Evolutionary conservation across 805 yeast genomes (phyloP), one percentile per base, ranked within the genome.

Genomic region (Ogataea polymorpha): DNA sequence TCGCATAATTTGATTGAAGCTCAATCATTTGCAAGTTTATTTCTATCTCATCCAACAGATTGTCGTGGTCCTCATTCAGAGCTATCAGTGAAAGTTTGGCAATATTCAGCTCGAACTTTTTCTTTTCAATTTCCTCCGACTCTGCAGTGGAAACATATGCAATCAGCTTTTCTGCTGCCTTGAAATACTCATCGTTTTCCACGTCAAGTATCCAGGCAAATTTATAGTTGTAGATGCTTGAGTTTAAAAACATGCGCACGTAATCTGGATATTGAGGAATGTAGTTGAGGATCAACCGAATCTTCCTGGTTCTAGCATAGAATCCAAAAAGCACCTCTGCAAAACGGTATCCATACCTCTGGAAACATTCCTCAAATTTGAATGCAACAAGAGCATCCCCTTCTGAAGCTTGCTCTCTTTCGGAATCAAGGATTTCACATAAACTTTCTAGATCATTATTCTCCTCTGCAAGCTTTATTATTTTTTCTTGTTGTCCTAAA

Each of bases 181-280:
- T 54, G 4, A 38, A 48, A 55, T 71, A 84, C 8, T 78, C 67
- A 3, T 67, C 68, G 46, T 70, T 76, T 23, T 77, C 58, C 11
- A 87, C 59, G 42, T 82, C 74, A 41, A 77, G 72, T 15, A 88
- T 80, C 96, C 96, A 89, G 2, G 86, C 72, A 36, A 86, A 72
- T 29, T 71, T 63, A 4, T 77, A 70, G 26, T 76, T 74, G 2
- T 62, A 53, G 20, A 65, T 57, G 37, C 65, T 62, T 23, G 70
- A 68, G 2, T 59, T 50, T 44, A 89, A 73, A 54, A 79, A 89
- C 46, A 62, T 59, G 20, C 72, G 65, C 38, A 86, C 61, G 48
- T 64, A 74, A 1, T 61, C 58, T 20, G 72, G 67, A 51, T 77
- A 77, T 21, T 73, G 68, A 7, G 77, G 74, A 56, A 82, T 82